Base-by-base conservation (phyloP, 1,284 basidiomycete species). In the Cutaneotrichosporon spelunceum region DNA sequence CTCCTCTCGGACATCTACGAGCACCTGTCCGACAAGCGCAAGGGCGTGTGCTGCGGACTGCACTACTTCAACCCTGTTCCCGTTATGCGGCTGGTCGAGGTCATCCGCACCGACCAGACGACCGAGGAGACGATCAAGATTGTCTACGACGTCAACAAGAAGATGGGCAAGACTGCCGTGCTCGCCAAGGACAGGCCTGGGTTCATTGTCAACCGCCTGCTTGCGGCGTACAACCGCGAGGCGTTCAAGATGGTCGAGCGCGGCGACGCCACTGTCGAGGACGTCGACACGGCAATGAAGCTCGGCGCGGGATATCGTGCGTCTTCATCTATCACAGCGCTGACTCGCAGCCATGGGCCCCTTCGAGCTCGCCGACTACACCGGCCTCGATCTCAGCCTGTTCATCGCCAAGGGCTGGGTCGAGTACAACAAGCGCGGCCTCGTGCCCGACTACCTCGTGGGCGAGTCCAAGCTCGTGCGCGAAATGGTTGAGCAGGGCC, bases 251-350 rank as follows among this genome's bases (percentile, higher is more conserved):
- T 85, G 79, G 77, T 84, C 23, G 84, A 85, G 71, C 79, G 84
- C 30, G 83, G 83, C 4, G 84, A 85, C 59, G 84, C 84, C 0
- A 80, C 82, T 0, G 71, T 81, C 4, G 79, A 83, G 71, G 84
- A 85, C 71, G 80, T 85, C 56, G 84, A 85, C 70, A 81, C 78
- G 11, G 84, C 84, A 13, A 85, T 85, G 84, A 83, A 83, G 72
- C 79, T 84, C 21, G 84, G 84, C 21, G 83, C 83, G 2, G 83
- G 84, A 6, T 76, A 79, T 65, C 78, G 75, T 78, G 44, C 48
- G 58, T 60, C 4, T 56, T n/a, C 5, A 1, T 0, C 2, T 36
- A 21, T 19, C 19, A 21, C n/a, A 7, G 26, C 36, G 24, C 36
- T 56, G 24, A 33, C 48, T 13, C 1, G 16, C 61, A 78, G 76